Base-by-base conservation (phyloP, 257 asterid genomes). In the Solanum ossicruentum region DNA sequence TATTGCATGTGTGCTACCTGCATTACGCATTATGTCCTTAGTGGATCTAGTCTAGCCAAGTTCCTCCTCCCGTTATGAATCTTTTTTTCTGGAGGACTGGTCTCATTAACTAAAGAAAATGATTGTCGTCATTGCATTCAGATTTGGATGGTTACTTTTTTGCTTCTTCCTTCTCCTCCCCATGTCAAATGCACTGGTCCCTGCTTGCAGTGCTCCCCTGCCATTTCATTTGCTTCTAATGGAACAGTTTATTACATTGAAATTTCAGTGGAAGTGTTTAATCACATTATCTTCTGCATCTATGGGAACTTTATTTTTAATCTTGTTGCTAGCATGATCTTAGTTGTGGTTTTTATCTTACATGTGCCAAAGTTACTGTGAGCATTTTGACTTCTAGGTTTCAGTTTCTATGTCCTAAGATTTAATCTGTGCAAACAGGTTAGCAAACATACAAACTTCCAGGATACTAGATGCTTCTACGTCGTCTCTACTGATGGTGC, bases 401-500 rank as follows among this genome's bases (percentile, higher is more conserved):
- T 77, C 47, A 51, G 56, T 32, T 85, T 72, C 69, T 73, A 23
- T 43, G 77, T 55, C 85, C 91, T 88, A 79, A 88, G 83, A 43
- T 88, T 84, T 89, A 57, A 4, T 83, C 72, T 81, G 73, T 77
- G 45, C 23, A 77, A 23, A 85, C 97, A 96, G 99, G 92, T 96
- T 21, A 90, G 83, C 69, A 93, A 84, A 87, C 99, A 95, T 54
- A 87, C 56, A 8, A 90, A 87, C 84, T 94, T 93, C 90, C 97
- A 91, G 87, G 98, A 93, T 21, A 93, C 93, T 23, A 89, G 99
- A 86, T 96, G 99, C 89, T 93, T 95, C 88, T 95, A 86, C 51
- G 94, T 87, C 61, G 98, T 96, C 54, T 86, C 98, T 3, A 84
- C 87, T 11, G 97, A 95, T 88, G 95, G 92, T 20, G 86, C 85